Conservation (phyloP, 106 monocot genomes). For the Acanthochlamys bracteata region DNA sequence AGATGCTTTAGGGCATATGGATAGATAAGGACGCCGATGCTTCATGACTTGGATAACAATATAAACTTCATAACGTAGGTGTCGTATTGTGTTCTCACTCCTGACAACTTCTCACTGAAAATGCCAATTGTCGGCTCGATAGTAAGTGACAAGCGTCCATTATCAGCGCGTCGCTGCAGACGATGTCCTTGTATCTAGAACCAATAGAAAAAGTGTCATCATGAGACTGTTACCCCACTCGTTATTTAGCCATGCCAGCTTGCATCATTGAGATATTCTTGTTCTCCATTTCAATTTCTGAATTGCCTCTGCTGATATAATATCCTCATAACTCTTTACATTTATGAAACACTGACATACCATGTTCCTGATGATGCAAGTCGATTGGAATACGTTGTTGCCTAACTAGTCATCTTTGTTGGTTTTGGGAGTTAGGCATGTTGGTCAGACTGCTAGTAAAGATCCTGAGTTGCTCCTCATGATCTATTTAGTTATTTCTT, state of each 20-base stretch:
- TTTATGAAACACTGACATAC: slow-evolving; percentile 3
- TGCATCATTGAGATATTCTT: not conserved
- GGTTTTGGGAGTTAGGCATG: too few relatives aligned
- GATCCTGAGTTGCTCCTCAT: too few relatives aligned
- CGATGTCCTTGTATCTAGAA: too few relatives aligned
- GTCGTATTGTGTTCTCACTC: not conserved
- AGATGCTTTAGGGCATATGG: slow-evolving; percentile 7
- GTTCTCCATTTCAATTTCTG: not conserved
- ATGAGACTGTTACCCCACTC: too few relatives aligned
- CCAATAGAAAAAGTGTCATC: too few relatives aligned
- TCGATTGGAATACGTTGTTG: too few relatives aligned
- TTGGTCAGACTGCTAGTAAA: too few relatives aligned
- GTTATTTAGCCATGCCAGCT: too few relatives aligned
- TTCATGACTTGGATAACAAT: not conserved
- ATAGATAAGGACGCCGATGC: slow-evolving; percentile 7
- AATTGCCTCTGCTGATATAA: not conserved
- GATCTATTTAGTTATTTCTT: too few relatives aligned
- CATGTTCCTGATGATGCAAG: slow-evolving; percentile 4
- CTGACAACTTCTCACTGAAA: slow-evolving; percentile 1
- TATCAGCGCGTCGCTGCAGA: slow-evolving; percentile 2
- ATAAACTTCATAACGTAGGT: not conserved
- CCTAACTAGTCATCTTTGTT: too few relatives aligned
- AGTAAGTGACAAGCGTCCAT: slow-evolving; percentile 11
- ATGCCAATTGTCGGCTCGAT: slow-evolving; percentile 1
- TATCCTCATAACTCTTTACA: slow-evolving; percentile 9